phyloP scores from a whole-genome alignment of 495 filamentous ascomycete genomes.

The Bombardia bombarda region DNA sequence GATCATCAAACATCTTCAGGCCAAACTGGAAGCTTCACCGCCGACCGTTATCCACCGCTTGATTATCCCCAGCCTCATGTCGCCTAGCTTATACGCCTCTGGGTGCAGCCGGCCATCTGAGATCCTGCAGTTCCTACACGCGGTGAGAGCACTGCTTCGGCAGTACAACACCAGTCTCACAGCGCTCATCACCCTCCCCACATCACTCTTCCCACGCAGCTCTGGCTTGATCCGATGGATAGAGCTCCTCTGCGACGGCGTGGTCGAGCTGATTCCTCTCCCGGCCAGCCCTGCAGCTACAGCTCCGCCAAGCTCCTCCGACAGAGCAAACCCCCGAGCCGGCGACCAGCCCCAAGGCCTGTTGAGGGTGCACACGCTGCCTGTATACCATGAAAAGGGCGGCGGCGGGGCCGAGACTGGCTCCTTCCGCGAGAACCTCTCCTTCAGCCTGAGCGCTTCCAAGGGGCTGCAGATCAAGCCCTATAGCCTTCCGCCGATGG shows the following conservation, averaged over 20 bases:
- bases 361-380: constrained; percentile 71
- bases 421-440: constrained; percentile 72
- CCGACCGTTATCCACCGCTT: constrained; percentile 67
- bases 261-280: constrained; percentile 82
- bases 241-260: constrained; percentile 77
- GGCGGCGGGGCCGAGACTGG: constrained; percentile 62
- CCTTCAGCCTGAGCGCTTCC: constrained; percentile 78
- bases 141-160: constrained; percentile 65
- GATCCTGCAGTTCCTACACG: constrained; percentile 77
- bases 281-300: constrained; percentile 56
- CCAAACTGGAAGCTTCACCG: constrained; percentile 48
- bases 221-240: constrained; percentile 80
- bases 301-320: constrained; percentile 26
- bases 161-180: constrained; percentile 58
- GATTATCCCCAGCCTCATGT: constrained; percentile 74
- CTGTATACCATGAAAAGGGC: constrained; percentile 80
- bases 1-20: constrained; percentile 54
- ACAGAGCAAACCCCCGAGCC: constrained; percentile 32
- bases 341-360: constrained; percentile 83
- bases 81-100: constrained; percentile 70
- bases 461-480: constrained; percentile 77
- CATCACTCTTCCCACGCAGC: constrained; percentile 71
- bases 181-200: constrained; percentile 67
- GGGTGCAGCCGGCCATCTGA: constrained; percentile 57
- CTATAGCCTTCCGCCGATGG: constrained; percentile 84